Base-by-base conservation (phyloP, 2,329 filamentous ascomycete genomes). In the Triangularia verruculosa region DNA sequence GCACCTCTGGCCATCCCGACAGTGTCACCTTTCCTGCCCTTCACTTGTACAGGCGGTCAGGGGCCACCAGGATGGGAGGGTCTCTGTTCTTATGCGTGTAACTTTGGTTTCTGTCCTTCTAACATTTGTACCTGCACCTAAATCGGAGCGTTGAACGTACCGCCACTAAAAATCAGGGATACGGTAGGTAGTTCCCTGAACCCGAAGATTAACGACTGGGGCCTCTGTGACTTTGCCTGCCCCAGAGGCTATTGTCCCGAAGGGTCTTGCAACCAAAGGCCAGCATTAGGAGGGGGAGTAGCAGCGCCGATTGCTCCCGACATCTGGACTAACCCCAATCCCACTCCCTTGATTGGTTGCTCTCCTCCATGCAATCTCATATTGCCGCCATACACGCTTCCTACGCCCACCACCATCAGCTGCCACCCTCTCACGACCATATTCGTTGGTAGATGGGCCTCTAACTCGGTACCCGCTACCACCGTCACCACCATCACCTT, bases 71-170 rank as follows among this genome's bases (percentile, higher is more conserved):
- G 55, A 27, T 55, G 56, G 12, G 13, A 24, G 27, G 61, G 56
- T 7, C 54, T 59, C 7, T 59, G 57, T 39, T 27, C 20, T 9
- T 51, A 47, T 15, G 32, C 32, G 12, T 63, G 60, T 57, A 22
- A 61, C 51, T 62, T 43, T 32, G 63, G 63, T 7, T 65, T 57
- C 25, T 67, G 65, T 47, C 65, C 34, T n/a, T n/a, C 34, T 15
- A 39, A 39, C 13, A 39, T 39, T 13, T 39, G 34, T n/a, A 39
- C 34, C 34, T 39, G 34, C 13, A 39, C 34, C 34, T 15, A 39
- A 13, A 39, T 15, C 13, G 34, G 34, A n/a, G 34, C 34, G 13
- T 15, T 39, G 13, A 39, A 39, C 13, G 34, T 39, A 13, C 34
- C 34, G 5, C 8, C 34, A 4, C 34, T 15, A 12, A 39, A 39